These are phyloP conservation scores for Mycena polygramma DNA, from an alignment of 768 basidiomycete genomes.

Conservation along the genomic window DNA sequence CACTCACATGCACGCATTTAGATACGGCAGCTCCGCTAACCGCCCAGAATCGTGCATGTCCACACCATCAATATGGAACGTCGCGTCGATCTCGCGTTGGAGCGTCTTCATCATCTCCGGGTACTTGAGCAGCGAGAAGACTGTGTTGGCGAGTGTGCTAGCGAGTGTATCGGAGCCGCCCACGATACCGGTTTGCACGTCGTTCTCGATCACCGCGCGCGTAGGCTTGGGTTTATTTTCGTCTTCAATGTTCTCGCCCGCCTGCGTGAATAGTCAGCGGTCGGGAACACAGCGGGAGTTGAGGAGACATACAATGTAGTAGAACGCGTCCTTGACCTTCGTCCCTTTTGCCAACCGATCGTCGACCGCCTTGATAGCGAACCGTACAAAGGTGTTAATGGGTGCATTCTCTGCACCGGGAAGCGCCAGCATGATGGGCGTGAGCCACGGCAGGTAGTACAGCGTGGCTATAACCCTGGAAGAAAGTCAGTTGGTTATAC, in stretches of 20 bases:
- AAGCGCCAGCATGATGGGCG: no score
- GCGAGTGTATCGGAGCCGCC: conserved; percentile 21
- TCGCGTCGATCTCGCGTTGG: neutral
- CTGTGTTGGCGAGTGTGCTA: conserved; percentile 11
- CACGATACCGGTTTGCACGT: conserved; percentile 22
- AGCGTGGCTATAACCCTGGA: no score
- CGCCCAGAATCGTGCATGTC: conserved; percentile 9
- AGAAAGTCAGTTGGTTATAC: no score
- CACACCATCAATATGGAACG: neutral
- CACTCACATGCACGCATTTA: conserved; percentile 17
- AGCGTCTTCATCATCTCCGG: conserved; percentile 12
- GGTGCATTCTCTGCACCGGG: no score
- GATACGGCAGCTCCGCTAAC: conserved; percentile 13
- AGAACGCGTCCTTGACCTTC: neutral
- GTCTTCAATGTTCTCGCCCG: conserved; percentile 16
- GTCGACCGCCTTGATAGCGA: no score
- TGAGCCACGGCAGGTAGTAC: no score
- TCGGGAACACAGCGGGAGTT: neutral
- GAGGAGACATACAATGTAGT: conserved; percentile 8
- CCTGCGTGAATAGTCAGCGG: neutral
- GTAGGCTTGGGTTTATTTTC: conserved; percentile 9
- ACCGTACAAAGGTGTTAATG: no score
- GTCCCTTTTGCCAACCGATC: no score
- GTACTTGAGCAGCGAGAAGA: conserved; percentile 17
- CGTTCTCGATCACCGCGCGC: conserved; percentile 11